phyloP scores from a whole-genome alignment of 179 eudicot species.

The Sideroxylon spinosum region DNA sequence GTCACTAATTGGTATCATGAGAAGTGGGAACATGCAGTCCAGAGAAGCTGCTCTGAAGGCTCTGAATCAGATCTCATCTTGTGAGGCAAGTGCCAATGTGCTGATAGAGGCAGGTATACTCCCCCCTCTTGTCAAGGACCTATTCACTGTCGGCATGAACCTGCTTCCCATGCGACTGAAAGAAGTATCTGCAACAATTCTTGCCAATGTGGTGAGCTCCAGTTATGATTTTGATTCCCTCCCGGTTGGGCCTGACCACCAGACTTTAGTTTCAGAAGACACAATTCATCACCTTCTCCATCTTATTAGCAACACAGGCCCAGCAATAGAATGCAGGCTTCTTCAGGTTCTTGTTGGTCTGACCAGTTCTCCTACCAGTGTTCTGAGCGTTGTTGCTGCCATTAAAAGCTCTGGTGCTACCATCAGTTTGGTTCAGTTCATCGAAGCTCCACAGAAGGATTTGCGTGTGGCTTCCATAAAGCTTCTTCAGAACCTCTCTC shows the following conservation, averaged over 20 bases:
- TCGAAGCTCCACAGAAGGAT: conserved; percentile 76
- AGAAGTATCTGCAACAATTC: conserved; percentile 89
- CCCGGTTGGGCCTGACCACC: conserved; percentile 63
- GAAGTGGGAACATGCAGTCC: conserved; percentile 48
- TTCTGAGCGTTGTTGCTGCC: conserved; percentile 66
- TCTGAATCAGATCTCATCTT: conserved; percentile 82
- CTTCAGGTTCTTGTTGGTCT: conserved; percentile 93
- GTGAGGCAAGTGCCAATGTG: conserved; percentile 73
- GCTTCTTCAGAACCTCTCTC: conserved; percentile 79
- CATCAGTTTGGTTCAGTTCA: conserved; percentile 80
- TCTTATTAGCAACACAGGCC: conserved; percentile 93
- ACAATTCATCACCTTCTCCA: conserved; percentile 66
- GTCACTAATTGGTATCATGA: conserved; percentile 76
- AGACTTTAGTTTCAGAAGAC: conserved; percentile 81
- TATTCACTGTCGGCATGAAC: conserved; percentile 58
- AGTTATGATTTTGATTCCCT: conserved; percentile 71
- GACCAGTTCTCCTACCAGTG: conserved; percentile 57
- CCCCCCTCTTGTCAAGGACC: conserved; percentile 79
- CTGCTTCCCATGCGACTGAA: conserved; percentile 76
- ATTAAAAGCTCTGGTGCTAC: conserved; percentile 86
- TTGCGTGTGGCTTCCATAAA: conserved; percentile 71
- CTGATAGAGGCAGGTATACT: conserved; percentile 81
- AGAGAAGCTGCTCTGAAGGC: conserved; percentile 93
- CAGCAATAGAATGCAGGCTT: conserved; percentile 88
- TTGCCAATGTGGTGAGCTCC: conserved; percentile 71